These are phyloP conservation scores for Aspergillus ibericus DNA, from an alignment of 2,329 filamentous ascomycete species.

Conservation along the genomic window DNA sequence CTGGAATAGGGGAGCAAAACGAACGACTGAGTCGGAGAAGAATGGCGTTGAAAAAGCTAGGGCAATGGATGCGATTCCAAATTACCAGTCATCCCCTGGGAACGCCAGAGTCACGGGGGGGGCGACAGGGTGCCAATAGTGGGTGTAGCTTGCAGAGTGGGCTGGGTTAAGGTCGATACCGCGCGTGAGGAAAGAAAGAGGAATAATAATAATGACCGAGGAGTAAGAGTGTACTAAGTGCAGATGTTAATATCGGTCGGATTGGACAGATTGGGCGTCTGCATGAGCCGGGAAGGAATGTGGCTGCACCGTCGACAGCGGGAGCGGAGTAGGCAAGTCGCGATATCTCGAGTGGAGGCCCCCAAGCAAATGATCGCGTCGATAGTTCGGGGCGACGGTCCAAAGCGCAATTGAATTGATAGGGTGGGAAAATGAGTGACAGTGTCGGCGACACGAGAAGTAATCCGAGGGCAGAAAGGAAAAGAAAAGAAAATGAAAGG, in stretches of 20 bases:
- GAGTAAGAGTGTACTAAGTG: not conserved
- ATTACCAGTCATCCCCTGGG: not conserved
- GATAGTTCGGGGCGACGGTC: constrained; percentile 4
- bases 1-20: not conserved
- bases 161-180: constrained; percentile 4
- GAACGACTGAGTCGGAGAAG: not conserved
- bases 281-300: constrained; percentile 19
- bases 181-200: constrained; percentile 3
- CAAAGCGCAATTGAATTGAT: constrained; percentile 8
- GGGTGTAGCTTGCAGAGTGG: constrained; percentile 14
- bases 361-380: constrained; percentile 5
- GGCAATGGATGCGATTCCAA: not conserved
- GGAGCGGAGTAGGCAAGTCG: constrained; percentile 9
- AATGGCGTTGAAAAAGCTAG: not conserved
- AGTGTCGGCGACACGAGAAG: constrained; percentile 6
- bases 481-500: not conserved
- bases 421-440: not conserved
- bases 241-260: constrained; percentile 9
- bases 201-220: constrained; percentile 1
- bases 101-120: not conserved
- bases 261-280: constrained; percentile 13
- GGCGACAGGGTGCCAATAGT: constrained; percentile 8
- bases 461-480: constrained; percentile 7
- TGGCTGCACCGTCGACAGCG: constrained; percentile 19
- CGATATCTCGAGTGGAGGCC: constrained; percentile 7